phyloP scores from a whole-genome alignment of 192 early-diverging fungal genomes.

The Linnemannia schmuckeri region DNA sequence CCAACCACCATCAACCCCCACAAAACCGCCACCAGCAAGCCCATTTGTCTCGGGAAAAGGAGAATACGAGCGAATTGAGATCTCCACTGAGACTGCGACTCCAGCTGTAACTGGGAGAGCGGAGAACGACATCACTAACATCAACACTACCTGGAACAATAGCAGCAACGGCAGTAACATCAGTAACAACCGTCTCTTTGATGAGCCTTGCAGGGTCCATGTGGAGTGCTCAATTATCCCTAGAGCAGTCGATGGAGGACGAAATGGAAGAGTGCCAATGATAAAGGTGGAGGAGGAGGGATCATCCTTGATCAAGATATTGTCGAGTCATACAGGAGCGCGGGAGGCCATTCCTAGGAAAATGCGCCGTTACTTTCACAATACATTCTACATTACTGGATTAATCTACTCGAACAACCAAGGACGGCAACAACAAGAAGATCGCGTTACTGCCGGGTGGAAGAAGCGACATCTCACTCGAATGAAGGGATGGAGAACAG shows the following conservation, averaged over 20 bases:
- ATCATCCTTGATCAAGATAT: not conserved
- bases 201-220: not conserved
- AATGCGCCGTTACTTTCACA: not conserved
- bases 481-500: not conserved
- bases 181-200: not conserved
- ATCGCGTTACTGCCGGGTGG: not conserved
- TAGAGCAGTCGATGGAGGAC: not conserved
- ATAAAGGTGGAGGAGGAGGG: not conserved
- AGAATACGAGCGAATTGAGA: not conserved
- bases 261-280: not conserved
- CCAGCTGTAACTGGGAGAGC: not conserved
- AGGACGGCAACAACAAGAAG: not conserved
- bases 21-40: not conserved
- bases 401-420: not conserved
- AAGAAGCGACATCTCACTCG: no score
- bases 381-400: not conserved
- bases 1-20: not conserved
- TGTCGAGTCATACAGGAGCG: not conserved
- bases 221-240: not conserved
- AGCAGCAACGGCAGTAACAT: not conserved
- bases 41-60: not conserved
- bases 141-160: not conserved
- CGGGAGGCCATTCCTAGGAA: not conserved
- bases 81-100: not conserved
- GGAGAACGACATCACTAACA: not conserved